A percentile compares a stretch with the other conserved stretches of the same genome.
phyloP scores from a whole-genome alignment of 768 basidiomycete genomes.

The Plicaturopsis crispa region DNA sequence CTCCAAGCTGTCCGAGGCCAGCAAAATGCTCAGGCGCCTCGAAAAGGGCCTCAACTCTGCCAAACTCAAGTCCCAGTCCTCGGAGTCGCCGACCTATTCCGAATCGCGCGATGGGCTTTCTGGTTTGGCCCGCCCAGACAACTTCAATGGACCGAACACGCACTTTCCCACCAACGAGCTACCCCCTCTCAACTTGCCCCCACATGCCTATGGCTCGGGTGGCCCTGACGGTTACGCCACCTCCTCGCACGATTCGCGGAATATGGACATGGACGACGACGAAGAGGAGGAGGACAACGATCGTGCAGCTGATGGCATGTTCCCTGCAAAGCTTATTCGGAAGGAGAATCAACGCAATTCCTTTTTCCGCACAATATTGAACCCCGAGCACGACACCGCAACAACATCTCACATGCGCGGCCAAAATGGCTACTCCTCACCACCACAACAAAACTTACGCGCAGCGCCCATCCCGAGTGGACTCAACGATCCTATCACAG shows the following conservation, averaged over 20 bases:
- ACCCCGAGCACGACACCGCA: slow-evolving; percentile 48
- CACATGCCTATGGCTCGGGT: slow-evolving; percentile 28
- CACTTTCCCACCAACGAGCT: slow-evolving; percentile 40
- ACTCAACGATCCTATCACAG: slow-evolving; percentile 61
- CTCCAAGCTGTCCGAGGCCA: slow-evolving; percentile 88
- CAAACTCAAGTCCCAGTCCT: slow-evolving; percentile 61
- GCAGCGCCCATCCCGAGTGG: slow-evolving; percentile 29
- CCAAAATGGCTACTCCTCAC: slow-evolving; percentile 28
- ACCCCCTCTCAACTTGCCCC: slow-evolving; percentile 37
- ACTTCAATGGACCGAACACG: slow-evolving; percentile 5
- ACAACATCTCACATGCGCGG: slow-evolving; percentile 24
- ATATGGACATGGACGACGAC: slow-evolving; percentile 26
- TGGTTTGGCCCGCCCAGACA: slow-evolving; percentile 16
- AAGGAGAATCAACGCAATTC: slow-evolving; percentile 65
- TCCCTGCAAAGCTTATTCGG: slow-evolving; percentile 69
- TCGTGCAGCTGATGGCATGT: slow-evolving; percentile 53
- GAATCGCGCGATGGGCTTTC: slow-evolving; percentile 17
- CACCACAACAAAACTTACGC: slow-evolving; percentile 26
- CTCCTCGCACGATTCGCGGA: slow-evolving; percentile 33
- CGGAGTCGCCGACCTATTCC: slow-evolving; percentile 24
- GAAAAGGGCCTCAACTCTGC: slow-evolving; percentile 78
- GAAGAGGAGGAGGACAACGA: slow-evolving; percentile 65
- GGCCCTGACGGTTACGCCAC: slow-evolving; percentile 24
- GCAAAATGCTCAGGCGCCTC: slow-evolving; percentile 80
- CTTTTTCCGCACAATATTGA: slow-evolving; percentile 80